These are phyloP conservation scores for Fusarium sp. DNA, from an alignment of 2,329 filamentous ascomycete genomes.

Conservation along the genomic window DNA sequence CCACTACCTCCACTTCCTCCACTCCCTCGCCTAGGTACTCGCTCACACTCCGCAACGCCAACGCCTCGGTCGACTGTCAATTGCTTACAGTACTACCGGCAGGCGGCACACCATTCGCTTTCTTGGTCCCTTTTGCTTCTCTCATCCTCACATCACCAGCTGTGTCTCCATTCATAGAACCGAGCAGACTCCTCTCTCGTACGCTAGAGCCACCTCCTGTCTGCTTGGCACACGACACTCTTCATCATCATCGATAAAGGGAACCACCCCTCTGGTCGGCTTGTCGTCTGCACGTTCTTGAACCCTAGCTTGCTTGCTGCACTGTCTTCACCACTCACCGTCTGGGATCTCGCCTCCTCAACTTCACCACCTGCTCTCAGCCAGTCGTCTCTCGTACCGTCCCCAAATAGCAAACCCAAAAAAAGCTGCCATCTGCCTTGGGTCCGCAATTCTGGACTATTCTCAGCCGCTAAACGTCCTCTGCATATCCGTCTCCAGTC, in stretches of 20 bases:
- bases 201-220: constrained; percentile 37
- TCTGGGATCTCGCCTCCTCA: constrained; percentile 32
- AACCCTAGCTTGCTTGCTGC: constrained; percentile 31
- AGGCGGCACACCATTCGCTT: constrained; percentile 15
- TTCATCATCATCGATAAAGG: constrained; percentile 45
- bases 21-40: constrained; percentile 14
- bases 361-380: constrained; percentile 29
- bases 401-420: constrained; percentile 35
- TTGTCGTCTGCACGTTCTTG: constrained; percentile 33
- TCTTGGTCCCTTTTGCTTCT: constrained; percentile 18
- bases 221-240: constrained; percentile 39
- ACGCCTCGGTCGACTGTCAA: constrained; percentile 27
- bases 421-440: constrained; percentile 27
- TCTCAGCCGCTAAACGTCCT: constrained; percentile 37
- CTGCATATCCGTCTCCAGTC: constrained; percentile 33
- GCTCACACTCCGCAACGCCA: constrained; percentile 17
- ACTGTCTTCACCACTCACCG: constrained; percentile 31
- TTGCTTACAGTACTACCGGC: constrained; percentile 2
- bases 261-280: constrained; percentile 35
- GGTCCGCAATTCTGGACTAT: constrained; percentile 36
- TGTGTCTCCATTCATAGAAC: constrained; percentile 16
- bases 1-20: constrained; percentile 31
- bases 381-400: constrained; percentile 38
- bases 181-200: constrained; percentile 22
- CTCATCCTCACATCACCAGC: constrained; percentile 28